Base-by-base conservation (phyloP, 345 rosid species). In the Barbarea vulgaris region DNA sequence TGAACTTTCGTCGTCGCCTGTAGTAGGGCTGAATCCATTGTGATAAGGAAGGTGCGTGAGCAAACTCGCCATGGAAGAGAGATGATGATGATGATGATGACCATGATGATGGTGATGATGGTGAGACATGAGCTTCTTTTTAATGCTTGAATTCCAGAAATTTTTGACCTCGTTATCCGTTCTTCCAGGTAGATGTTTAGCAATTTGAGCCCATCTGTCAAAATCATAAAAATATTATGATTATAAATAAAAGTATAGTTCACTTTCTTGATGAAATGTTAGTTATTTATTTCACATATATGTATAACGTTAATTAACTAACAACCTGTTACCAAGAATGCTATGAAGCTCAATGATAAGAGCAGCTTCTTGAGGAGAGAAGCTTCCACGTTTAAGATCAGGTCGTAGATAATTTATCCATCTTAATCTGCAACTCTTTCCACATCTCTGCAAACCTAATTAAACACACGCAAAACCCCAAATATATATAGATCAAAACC, bases 331-430 rank as follows among this genome's bases (percentile, higher is more conserved):
- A 77, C 99, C 99, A 28, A 95, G 86, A 81, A 92, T 85, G 75
- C 88, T 88, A 64, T 95, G 99, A 75, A 95, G 98, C 59, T 95
- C 97, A 69, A 95, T 85, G 81, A 95, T 92, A 70, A 95, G 90
- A 22, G 98, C 84, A 50, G 97, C 93, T 83, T 95, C 98, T 64
- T 90, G 96, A 42, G 93, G 90, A 67, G 99, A 90, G 82, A 95
- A 95, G 82, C 94, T 90, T 59, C 99, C 99, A 48, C 98, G 92
- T 79, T 95, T 95, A 22, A 95, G 81, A 76, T 95, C 98, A 12
- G 99, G 99, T 59, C 99, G 76, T 11, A 95, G 81, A 76, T 95
- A 95, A 74, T 95, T 94, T 77, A 94, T 94, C 98, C 98, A 94
- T 79, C 97, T 84, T 59, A 94, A 76, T 61, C 99, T 92, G 85